These are phyloP conservation scores for Colletotrichum lindemuthianum DNA, from an alignment of 2,329 filamentous ascomycete species.

Conservation along the genomic window DNA sequence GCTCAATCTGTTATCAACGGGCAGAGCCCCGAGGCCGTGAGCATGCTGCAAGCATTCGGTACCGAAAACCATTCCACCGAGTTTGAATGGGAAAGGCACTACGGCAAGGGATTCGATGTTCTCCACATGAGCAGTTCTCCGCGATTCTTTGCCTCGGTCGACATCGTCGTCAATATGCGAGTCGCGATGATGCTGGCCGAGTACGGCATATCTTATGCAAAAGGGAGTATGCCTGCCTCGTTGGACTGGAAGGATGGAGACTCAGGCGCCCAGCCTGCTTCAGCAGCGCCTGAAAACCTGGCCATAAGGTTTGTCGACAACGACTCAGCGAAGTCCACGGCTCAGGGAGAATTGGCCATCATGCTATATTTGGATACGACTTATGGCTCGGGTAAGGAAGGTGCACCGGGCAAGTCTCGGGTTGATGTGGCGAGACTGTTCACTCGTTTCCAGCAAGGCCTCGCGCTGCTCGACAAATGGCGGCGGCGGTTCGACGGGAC, in stretches of 20 bases:
- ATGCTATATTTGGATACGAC: slow-evolving; percentile 70
- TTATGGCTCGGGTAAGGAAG: slow-evolving; percentile 50
- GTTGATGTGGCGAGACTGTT: slow-evolving; percentile 49
- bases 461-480: slow-evolving; percentile 51
- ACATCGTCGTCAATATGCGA: slow-evolving; percentile 58
- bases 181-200: slow-evolving; percentile 62
- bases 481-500: slow-evolving; percentile 33
- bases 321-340: slow-evolving; percentile 56
- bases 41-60: slow-evolving; percentile 82
- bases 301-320: slow-evolving; percentile 66
- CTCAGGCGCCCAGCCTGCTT: slow-evolving; percentile 21
- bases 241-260: slow-evolving; percentile 42
- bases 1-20: slow-evolving; percentile 77
- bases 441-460: slow-evolving; percentile 54
- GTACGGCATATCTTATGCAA: slow-evolving; percentile 57
- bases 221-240: slow-evolving; percentile 51
- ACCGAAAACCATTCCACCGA: slow-evolving; percentile 79
- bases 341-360: slow-evolving; percentile 62
- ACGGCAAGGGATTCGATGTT: slow-evolving; percentile 87
- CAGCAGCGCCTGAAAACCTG: slow-evolving; percentile 38
- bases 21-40: slow-evolving; percentile 70
- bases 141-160: slow-evolving; percentile 60
- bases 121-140: slow-evolving; percentile 69
- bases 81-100: slow-evolving; percentile 80
- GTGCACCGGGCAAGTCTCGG: slow-evolving; percentile 38